These are phyloP conservation scores for Balansia obtecta DNA, from an alignment of 2,329 filamentous ascomycete genomes.

Conservation along the genomic window DNA sequence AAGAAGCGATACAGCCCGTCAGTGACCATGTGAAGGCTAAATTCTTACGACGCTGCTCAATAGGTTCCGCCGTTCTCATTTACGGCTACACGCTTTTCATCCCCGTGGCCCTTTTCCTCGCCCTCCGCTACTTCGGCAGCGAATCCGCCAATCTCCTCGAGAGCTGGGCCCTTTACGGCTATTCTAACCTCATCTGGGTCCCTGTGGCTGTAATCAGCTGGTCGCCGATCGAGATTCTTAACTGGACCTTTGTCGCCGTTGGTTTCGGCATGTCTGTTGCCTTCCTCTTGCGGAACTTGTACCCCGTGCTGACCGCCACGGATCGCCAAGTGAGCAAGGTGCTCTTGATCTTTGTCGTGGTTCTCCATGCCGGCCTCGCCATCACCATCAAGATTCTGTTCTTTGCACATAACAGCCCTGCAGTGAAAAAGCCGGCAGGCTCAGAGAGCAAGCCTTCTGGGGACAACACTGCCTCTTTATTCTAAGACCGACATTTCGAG, in stretches of 20 bases:
- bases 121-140: constrained; percentile 89
- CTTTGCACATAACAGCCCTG: constrained; percentile 65
- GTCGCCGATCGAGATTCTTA: constrained; percentile 74
- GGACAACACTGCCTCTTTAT: constrained; percentile 11
- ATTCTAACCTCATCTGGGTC: constrained; percentile 95
- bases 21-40: not conserved
- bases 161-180: constrained; percentile 91
- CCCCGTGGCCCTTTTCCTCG: constrained; percentile 73
- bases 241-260: constrained; percentile 85
- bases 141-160: constrained; percentile 88
- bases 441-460: constrained; percentile 13
- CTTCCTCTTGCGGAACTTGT: constrained; percentile 77
- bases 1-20: too few relatives aligned
- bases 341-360: constrained; percentile 70
- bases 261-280: constrained; percentile 73
- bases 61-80: constrained; percentile 76
- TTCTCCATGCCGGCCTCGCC: constrained; percentile 77
- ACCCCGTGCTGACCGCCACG: constrained; percentile 83
- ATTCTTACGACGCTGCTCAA: not conserved
- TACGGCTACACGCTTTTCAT: constrained; percentile 92
- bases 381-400: constrained; percentile 95
- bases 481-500: constrained; percentile 6
- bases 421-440: constrained; percentile 26
- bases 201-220: constrained; percentile 85
- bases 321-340: constrained; percentile 86